phyloP scores from a whole-genome alignment of 192 early-diverging fungal species.

The Linnemannia zychae region DNA sequence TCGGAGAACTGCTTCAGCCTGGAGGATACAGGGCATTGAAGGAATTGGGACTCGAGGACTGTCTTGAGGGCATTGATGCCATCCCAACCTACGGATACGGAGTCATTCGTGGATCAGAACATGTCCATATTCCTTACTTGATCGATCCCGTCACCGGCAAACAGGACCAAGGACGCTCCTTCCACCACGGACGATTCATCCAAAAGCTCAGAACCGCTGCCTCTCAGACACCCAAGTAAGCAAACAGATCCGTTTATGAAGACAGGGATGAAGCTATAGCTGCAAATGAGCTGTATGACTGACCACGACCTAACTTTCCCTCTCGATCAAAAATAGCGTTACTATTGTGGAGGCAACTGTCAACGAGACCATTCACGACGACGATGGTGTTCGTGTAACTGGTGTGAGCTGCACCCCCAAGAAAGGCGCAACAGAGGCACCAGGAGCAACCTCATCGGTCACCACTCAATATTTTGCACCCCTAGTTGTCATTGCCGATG shows the following conservation, averaged over 20 bases:
- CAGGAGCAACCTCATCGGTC: conserved; percentile 7
- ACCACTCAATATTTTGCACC: conserved; percentile 69
- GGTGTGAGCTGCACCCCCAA: conserved; percentile 70
- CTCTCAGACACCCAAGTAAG: conserved; percentile 68
- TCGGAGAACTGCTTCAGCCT: conserved; percentile 97
- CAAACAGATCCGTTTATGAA: neutral
- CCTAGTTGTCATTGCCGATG: conserved; percentile 91
- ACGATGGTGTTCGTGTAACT: conserved; percentile 61
- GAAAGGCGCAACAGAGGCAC: conserved; percentile 20
- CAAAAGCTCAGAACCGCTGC: conserved; percentile 85
- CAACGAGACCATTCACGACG: conserved; percentile 69
- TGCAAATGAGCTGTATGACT: neutral
- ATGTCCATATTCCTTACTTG: conserved; percentile 83
- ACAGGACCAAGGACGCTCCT: conserved; percentile 76
- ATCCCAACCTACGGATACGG: conserved; percentile 89
- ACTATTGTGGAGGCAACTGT: conserved; percentile 85
- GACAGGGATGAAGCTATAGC: neutral
- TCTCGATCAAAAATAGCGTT: conserved; percentile 65
- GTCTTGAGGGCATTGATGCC: conserved; percentile 87
- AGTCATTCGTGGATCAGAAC: conserved; percentile 75
- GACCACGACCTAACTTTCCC: neutral
- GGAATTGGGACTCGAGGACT: conserved; percentile 82
- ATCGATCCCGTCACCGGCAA: conserved; percentile 60
- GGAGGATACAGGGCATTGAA: conserved; percentile 89
- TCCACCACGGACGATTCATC: conserved; percentile 96